These are phyloP conservation scores for Malus hybrid DNA, from an alignment of 331 rosid genomes.

Conservation along the genomic window DNA sequence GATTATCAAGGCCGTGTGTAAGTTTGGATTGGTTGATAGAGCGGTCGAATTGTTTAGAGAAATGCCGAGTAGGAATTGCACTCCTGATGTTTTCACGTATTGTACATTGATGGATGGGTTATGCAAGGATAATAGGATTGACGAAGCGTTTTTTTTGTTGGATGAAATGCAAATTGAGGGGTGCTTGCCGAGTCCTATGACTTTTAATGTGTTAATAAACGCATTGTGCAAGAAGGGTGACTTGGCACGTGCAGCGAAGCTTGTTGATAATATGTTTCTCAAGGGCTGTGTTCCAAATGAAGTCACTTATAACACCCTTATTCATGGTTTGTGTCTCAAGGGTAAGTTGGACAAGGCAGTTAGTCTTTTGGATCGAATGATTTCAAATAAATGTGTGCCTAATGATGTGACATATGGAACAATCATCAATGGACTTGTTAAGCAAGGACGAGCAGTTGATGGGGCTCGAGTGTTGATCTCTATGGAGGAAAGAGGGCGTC, in stretches of 20 bases:
- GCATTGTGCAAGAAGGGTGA: slow-evolving; percentile 81
- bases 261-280: slow-evolving; percentile 85
- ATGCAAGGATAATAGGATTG: slow-evolving; percentile 65
- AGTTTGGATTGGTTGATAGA: slow-evolving; percentile 64
- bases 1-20: slow-evolving; percentile 78
- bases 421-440: slow-evolving; percentile 73
- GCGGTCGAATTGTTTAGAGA: slow-evolving; percentile 65
- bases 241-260: slow-evolving; percentile 62
- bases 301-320: slow-evolving; percentile 71
- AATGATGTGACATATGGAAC: slow-evolving; percentile 85
- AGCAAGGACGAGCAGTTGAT: slow-evolving; percentile 60
- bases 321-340: slow-evolving; percentile 78
- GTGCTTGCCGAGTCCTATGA: slow-evolving; percentile 47
- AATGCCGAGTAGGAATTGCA: slow-evolving; percentile 52
- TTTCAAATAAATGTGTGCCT: slow-evolving; percentile 60
- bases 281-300: slow-evolving; percentile 88
- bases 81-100: slow-evolving; percentile 64
- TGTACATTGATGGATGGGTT: slow-evolving; percentile 88
- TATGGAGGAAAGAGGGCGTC: slow-evolving; percentile 67
- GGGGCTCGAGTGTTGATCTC: slow-evolving; percentile 49
- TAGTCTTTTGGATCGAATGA: slow-evolving; percentile 62
- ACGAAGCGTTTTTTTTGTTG: slow-evolving; percentile 64
- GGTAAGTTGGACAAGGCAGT: slow-evolving; percentile 86
- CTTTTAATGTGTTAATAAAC: slow-evolving; percentile 71
- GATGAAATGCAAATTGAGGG: slow-evolving; percentile 92